Conservation (phyloP, 495 filamentous ascomycete genomes). For the Lichina pygmaea region DNA sequence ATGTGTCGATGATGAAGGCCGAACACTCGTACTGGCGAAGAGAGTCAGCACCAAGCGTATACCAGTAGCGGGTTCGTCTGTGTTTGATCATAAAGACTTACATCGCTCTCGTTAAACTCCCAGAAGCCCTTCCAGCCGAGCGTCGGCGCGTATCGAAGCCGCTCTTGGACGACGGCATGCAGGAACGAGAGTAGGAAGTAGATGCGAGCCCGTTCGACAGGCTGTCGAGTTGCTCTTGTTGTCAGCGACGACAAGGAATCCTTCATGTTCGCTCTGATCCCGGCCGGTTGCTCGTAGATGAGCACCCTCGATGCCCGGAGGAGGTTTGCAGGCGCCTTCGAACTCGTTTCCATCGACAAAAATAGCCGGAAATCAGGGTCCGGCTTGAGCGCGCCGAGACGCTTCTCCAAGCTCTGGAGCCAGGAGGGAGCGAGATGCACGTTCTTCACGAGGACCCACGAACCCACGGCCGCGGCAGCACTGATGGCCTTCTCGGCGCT, state of each 20-base stretch:
- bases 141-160: conserved; percentile 79
- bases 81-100: conserved; percentile 24
- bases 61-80: not conserved
- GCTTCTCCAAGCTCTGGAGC: conserved; percentile 92
- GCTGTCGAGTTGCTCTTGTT: conserved; percentile 48
- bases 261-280: conserved; percentile 95
- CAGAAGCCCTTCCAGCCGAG: conserved; percentile 97
- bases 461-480: conserved; percentile 75
- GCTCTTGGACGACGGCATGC: conserved; percentile 88
- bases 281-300: conserved; percentile 95
- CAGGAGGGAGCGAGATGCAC: conserved; percentile 88
- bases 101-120: conserved; percentile 99
- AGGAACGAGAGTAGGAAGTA: conserved; percentile 85
- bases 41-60: conserved; percentile 11
- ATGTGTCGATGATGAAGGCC: conserved; percentile 83
- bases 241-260: conserved; percentile 72
- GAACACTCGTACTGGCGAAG: conserved; percentile 71
- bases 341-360: conserved; percentile 91
- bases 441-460: conserved; percentile 97
- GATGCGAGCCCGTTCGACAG: conserved; percentile 72
- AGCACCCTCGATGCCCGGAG: conserved; percentile 79
- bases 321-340: conserved; percentile 90
- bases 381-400: conserved; percentile 81
- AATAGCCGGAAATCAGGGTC: conserved; percentile 87
- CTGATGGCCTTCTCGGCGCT: conserved; percentile 87